Evolutionary conservation across 192 early-diverging fungal species (phyloP).

Genomic region (Coemansia sp.): DNA sequence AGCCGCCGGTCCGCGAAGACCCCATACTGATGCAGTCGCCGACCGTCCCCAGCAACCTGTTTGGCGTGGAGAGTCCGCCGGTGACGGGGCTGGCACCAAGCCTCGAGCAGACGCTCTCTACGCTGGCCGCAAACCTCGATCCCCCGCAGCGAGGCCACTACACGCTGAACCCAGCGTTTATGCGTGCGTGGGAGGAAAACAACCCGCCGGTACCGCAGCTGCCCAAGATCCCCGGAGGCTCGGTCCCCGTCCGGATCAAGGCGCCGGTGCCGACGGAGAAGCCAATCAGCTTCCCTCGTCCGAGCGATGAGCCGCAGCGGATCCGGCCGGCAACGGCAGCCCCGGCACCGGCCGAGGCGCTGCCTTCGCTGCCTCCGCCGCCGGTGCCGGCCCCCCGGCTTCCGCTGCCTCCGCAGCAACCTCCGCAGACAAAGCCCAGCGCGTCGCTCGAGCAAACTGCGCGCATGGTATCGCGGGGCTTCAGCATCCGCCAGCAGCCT

Average conservation of each 20-base stretch:
- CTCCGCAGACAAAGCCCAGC: neutral
- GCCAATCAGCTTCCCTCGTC: constrained; percentile 32
- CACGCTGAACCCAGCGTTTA: constrained; percentile 30
- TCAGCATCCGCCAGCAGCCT: constrained; percentile 1
- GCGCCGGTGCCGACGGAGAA: neutral
- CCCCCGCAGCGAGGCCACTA: constrained; percentile 15
- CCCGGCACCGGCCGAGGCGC: neutral
- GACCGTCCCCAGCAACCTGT: constrained; percentile 29
- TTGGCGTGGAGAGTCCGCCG: constrained; percentile 9
- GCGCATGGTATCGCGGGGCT: neutral
- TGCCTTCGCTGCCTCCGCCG: neutral
- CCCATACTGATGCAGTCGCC: constrained; percentile 28
- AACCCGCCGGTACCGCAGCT: constrained; percentile 34
- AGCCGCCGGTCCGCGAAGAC: constrained; percentile 3
- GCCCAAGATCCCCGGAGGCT: constrained; percentile 12
- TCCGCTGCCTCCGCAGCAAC: neutral
- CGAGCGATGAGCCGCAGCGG: constrained; percentile 6
- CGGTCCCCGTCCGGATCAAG: constrained; percentile 10
- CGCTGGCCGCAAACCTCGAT: neutral
- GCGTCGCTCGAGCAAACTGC: neutral
- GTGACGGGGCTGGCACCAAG: neutral
- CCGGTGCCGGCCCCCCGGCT: neutral
- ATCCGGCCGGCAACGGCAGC: neutral
- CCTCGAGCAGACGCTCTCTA: constrained; percentile 7
- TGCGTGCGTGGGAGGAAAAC: constrained; percentile 14